Conservation (phyloP, 176 grass and related monocot genomes). For the Thinopyrum elongatum region DNA sequence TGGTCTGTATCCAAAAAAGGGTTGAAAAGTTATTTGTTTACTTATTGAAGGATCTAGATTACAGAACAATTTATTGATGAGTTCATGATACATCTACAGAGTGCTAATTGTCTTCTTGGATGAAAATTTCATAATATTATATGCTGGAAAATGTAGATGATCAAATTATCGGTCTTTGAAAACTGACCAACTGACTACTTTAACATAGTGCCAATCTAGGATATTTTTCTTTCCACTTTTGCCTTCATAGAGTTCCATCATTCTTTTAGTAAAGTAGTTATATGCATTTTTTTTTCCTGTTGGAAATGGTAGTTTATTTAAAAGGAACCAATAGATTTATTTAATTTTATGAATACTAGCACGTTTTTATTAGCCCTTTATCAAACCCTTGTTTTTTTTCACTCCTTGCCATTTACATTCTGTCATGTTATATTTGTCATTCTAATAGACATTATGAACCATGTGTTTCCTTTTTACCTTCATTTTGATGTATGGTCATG, state of each 20-base stretch:
- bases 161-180: neutral
- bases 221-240: neutral
- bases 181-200: neutral
- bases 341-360: slow-evolving; percentile 1
- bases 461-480: neutral
- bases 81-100: neutral
- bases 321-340: neutral
- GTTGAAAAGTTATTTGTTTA: too few species aligned
- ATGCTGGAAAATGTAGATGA: neutral
- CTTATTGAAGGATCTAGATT: too few species aligned
- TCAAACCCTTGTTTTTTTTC: neutral
- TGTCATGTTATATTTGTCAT: neutral
- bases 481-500: neutral
- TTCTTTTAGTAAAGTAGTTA: neutral
- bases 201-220: neutral
- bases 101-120: neutral
- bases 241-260: neutral
- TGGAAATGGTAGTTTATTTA: neutral
- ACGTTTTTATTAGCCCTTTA: neutral
- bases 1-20: neutral
- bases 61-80: neutral
- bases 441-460: neutral
- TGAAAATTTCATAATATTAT: neutral
- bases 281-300: neutral
- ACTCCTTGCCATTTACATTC: neutral